These are phyloP conservation scores for Solanum chmielewskii DNA, from an alignment of 257 asterid species.

Conservation along the genomic window DNA sequence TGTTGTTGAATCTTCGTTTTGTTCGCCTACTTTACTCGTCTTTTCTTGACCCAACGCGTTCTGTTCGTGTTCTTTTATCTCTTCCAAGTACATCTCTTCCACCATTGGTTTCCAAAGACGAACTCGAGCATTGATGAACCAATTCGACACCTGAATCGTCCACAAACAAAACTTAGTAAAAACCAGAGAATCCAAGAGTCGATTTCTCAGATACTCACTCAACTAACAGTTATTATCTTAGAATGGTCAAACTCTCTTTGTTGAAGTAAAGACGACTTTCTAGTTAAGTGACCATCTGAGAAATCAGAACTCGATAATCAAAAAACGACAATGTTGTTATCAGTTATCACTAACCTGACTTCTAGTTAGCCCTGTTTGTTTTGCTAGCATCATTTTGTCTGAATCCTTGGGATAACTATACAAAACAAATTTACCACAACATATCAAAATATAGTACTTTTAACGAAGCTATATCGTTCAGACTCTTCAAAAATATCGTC, in stretches of 20 bases:
- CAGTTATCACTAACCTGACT: slow-evolving; percentile 53
- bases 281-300: neutral
- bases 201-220: neutral
- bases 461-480: neutral
- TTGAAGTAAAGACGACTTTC: neutral
- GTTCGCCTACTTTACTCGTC: slow-evolving; percentile 25
- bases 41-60: slow-evolving; percentile 50
- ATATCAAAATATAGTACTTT: neutral
- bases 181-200: neutral
- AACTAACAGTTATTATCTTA: neutral
- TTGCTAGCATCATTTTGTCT: slow-evolving; percentile 90
- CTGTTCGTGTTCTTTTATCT: slow-evolving; percentile 68
- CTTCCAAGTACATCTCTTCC: slow-evolving; percentile 95
- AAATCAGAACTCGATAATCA: neutral
- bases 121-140: slow-evolving; percentile 97
- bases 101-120: slow-evolving; percentile 99
- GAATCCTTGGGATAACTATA: slow-evolving; percentile 94
- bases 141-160: slow-evolving; percentile 70
- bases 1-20: slow-evolving; percentile 41
- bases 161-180: neutral
- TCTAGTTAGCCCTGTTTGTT: slow-evolving; percentile 92
- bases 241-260: neutral
- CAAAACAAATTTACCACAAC: neutral
- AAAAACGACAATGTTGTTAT: neutral
- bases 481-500: neutral